Percentiles rank a stretch among this genome's conserved stretches.
These are phyloP conservation scores for Trichoderma gracile DNA, from an alignment of 2,329 filamentous ascomycete genomes.

Conservation along the genomic window DNA sequence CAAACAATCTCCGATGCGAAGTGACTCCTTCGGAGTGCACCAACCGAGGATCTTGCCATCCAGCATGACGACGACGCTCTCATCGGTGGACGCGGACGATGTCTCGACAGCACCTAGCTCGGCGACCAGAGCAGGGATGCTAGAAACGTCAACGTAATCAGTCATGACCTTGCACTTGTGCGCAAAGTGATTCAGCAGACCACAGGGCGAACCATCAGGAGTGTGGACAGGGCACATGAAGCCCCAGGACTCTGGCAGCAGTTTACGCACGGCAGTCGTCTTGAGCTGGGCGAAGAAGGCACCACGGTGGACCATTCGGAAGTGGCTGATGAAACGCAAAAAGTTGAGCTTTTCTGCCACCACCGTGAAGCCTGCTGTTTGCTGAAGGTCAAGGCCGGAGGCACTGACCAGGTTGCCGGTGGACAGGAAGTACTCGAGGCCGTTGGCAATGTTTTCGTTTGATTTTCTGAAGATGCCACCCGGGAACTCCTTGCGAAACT, in stretches of 20 bases:
- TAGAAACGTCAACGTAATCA: slow-evolving; percentile 68
- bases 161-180: slow-evolving; percentile 94
- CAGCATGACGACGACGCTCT: slow-evolving; percentile 85
- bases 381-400: slow-evolving; percentile 90
- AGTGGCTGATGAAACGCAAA: slow-evolving; percentile 96
- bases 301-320: slow-evolving; percentile 98
- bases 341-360: slow-evolving; percentile 99
- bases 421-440: slow-evolving; percentile 91
- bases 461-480: slow-evolving; percentile 75
- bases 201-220: slow-evolving; percentile 92
- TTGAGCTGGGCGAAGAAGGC: slow-evolving; percentile 98
- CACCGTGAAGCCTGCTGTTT: slow-evolving; percentile 91
- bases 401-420: slow-evolving; percentile 92
- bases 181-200: slow-evolving; percentile 89
- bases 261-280: slow-evolving; percentile 93
- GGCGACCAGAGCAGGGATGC: slow-evolving; percentile 70
- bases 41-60: slow-evolving; percentile 89
- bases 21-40: slow-evolving; percentile 81
- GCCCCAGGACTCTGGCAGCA: slow-evolving; percentile 95
- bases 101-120: slow-evolving; percentile 76
- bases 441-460: slow-evolving; percentile 85
- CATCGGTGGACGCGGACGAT: slow-evolving; percentile 75
- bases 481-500: slow-evolving; percentile 79
- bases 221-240: slow-evolving; percentile 98
- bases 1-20: slow-evolving; percentile 79